Evolutionary conservation across 139 green algal species (phyloP).

Genomic region (Chlorella sp.): DNA sequence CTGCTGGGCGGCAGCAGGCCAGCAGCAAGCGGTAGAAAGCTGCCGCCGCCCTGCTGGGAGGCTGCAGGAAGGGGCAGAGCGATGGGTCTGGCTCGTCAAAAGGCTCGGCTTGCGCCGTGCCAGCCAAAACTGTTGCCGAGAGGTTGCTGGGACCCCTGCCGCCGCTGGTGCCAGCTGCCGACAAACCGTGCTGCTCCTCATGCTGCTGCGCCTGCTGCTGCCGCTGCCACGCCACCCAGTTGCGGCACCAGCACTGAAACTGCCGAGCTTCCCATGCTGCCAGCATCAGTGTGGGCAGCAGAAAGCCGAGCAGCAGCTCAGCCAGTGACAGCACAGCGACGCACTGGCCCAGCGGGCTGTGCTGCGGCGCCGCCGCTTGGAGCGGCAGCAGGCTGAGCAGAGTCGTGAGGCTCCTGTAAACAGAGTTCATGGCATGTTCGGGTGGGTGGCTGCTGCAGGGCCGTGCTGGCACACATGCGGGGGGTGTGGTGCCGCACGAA

Average conservation of each 20-base stretch:
- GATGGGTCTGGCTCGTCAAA: background rate
- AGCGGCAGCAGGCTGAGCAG: no score
- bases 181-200: no score
- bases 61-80: no score
- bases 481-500: background rate
- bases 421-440: background rate
- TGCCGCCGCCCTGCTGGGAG: no score
- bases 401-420: background rate
- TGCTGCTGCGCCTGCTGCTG: no score
- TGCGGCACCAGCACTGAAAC: no score
- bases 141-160: background rate
- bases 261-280: background rate
- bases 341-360: background rate
- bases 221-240: background rate
- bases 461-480: background rate
- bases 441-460: background rate
- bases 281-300: background rate
- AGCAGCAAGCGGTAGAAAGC: no score
- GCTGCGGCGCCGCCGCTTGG: background rate
- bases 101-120: background rate
- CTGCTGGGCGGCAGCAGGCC: no score
- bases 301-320: conserved; percentile 14
- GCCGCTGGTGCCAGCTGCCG: background rate
- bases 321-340: background rate
- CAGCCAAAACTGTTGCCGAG: background rate